Percentiles rank a stretch among this genome's conserved stretches.
These are phyloP conservation scores for Medicago ruthenica DNA, from an alignment of 306 rosid genomes.

Conservation along the genomic window DNA sequence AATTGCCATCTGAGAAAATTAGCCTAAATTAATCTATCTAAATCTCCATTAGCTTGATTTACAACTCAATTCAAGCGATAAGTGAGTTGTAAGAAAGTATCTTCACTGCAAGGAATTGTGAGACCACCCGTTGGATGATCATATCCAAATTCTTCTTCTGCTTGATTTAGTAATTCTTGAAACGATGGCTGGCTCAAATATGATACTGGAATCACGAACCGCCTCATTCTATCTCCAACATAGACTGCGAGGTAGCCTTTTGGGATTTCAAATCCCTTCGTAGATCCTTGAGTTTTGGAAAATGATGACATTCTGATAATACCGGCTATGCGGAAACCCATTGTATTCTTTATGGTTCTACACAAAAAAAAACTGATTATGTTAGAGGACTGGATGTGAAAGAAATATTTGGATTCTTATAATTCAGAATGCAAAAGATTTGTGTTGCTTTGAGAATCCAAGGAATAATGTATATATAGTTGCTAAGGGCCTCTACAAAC, in stretches of 20 bases:
- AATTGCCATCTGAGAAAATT: slow-evolving; percentile 25
- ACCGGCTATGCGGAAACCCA: slow-evolving; percentile 38
- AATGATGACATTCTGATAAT: slow-evolving; percentile 17
- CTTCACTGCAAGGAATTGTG: slow-evolving; percentile 49
- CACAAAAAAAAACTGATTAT: too few relatives aligned
- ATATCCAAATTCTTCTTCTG: slow-evolving; percentile 46
- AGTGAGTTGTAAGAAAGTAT: slow-evolving; percentile 41
- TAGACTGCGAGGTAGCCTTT: slow-evolving; percentile 40
- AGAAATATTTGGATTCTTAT: slow-evolving; percentile 24
- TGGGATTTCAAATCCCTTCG: slow-evolving; percentile 36
- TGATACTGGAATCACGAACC: slow-evolving; percentile 39
- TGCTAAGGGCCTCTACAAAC: neutral
- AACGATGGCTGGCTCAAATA: slow-evolving; percentile 41
- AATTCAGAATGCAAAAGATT: slow-evolving; percentile 6
- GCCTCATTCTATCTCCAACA: slow-evolving; percentile 38
- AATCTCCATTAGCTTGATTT: neutral
- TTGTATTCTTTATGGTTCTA: neutral
- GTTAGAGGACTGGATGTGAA: slow-evolving; percentile 12
- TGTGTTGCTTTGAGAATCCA: slow-evolving; percentile 23
- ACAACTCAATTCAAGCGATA: slow-evolving; percentile 35
- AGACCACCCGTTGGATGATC: slow-evolving; percentile 52
- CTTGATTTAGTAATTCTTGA: slow-evolving; percentile 41
- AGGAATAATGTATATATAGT: slow-evolving; percentile 38
- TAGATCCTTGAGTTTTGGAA: slow-evolving; percentile 4
- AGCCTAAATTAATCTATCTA: slow-evolving; percentile 32